Evolutionary conservation across 2,329 filamentous ascomycete species (phyloP).

Genomic region (Septoria linicola): DNA sequence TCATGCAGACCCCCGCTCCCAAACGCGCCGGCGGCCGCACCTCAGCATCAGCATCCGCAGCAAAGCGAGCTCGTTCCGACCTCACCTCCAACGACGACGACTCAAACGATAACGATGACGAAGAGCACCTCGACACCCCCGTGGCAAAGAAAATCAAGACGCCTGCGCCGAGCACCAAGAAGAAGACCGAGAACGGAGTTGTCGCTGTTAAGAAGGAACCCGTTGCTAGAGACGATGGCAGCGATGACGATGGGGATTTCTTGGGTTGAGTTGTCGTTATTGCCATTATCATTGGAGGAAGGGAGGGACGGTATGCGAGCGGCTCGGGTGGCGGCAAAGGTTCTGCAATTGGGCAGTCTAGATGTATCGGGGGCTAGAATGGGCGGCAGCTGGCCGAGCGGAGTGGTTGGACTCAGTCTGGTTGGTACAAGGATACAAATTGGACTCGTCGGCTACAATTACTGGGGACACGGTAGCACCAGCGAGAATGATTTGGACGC

Average conservation of each 20-base stretch:
- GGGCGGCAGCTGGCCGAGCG: no score
- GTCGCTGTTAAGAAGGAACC: conserved; percentile 6
- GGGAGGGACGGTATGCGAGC: no score
- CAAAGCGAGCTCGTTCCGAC: conserved; percentile 12
- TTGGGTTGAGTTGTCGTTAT: neutral
- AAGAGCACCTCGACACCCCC: conserved; percentile 3
- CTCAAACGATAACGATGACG: conserved; percentile 13
- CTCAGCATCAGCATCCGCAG: no score
- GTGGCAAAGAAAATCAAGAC: conserved; percentile 6
- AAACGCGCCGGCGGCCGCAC: conserved; percentile 12
- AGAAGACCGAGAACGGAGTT: neutral
- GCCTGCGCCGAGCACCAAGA: neutral
- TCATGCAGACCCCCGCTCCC: conserved; percentile 4
- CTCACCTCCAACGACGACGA: neutral
- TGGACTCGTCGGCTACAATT: neutral
- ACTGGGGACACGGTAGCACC: neutral
- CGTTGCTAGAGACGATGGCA: neutral
- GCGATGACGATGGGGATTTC: neutral
- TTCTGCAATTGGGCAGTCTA: no score
- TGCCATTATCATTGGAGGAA: no score
- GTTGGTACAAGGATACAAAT: conserved; percentile 1
- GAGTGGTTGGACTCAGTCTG: neutral
- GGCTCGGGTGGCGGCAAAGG: no score
- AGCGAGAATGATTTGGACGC: neutral
- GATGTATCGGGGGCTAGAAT: no score